Evolutionary conservation across 352 stramenopile species (phyloP).

Genomic region (Globisporangium recalcitrans): DNA sequence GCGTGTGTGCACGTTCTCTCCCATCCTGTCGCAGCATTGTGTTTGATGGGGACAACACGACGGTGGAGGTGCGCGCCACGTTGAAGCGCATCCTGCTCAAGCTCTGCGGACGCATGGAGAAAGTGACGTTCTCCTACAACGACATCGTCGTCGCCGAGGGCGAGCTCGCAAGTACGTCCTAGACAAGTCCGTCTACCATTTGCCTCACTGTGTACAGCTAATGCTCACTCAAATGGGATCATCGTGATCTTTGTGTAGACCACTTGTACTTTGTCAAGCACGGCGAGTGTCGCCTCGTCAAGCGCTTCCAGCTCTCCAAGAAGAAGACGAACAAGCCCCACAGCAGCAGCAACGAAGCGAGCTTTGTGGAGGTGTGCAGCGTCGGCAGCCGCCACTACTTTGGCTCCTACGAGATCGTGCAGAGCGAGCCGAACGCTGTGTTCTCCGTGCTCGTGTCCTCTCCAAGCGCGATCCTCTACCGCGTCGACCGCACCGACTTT

Average conservation of each 20-base stretch:
- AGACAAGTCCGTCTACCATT: background rate
- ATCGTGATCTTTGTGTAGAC: conserved; percentile 17
- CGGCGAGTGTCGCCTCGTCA: conserved; percentile 59
- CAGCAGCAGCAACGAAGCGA: conserved; percentile 15
- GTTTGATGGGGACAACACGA: conserved; percentile 26
- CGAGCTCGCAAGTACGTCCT: conserved; percentile 38
- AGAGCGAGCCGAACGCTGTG: conserved; percentile 27
- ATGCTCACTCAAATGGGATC: background rate
- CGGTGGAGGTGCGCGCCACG: conserved; percentile 32
- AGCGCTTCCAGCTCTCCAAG: conserved; percentile 29
- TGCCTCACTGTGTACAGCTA: no score
- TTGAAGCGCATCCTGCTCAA: conserved; percentile 45
- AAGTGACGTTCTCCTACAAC: conserved; percentile 56
- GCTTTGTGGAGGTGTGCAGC: conserved; percentile 53
- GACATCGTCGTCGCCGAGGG: conserved; percentile 52
- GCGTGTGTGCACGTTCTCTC: background rate
- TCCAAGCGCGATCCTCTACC: conserved; percentile 51
- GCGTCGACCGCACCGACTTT: conserved; percentile 65
- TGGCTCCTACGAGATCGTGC: conserved; percentile 50
- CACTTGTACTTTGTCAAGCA: conserved; percentile 63
- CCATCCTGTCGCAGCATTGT: conserved; percentile 1
- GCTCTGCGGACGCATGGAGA: conserved; percentile 59
- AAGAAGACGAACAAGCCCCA: background rate
- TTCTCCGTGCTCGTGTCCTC: conserved; percentile 66
- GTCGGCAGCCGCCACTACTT: conserved; percentile 58